Conservation (phyloP, 495 filamentous ascomycete species). For the Penicillium argentinense region DNA sequence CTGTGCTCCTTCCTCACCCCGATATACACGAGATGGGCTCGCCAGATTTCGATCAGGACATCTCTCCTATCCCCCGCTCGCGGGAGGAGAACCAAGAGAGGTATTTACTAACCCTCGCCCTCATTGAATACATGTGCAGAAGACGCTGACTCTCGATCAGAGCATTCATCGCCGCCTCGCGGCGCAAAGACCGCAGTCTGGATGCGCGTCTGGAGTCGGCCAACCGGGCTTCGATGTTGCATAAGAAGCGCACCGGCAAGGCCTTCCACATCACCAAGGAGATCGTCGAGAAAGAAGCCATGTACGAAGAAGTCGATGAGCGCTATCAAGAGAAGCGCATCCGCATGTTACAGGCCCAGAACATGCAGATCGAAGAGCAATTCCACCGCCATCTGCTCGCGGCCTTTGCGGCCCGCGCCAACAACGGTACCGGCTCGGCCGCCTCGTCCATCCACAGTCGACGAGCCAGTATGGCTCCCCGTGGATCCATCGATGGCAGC, state of each 20-base stretch:
- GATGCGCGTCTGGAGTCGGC: constrained; percentile 92
- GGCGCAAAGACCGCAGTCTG: constrained; percentile 81
- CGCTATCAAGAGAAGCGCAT: constrained; percentile 47
- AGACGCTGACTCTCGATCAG: constrained; percentile 36
- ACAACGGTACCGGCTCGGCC: constrained; percentile 9
- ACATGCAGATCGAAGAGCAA: constrained; percentile 42
- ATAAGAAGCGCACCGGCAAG: constrained; percentile 85
- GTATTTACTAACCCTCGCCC: constrained; percentile 41
- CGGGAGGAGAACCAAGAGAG: constrained; percentile 89
- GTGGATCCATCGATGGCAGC: constrained; percentile 27
- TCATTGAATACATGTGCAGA: background rate
- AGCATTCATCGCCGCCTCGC: constrained; percentile 93
- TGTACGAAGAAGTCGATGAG: constrained; percentile 97
- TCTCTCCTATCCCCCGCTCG: constrained; percentile 39
- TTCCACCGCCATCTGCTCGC: constrained; percentile 42
- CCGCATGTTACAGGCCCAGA: constrained; percentile 44
- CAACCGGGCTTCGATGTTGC: constrained; percentile 81
- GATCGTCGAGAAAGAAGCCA: constrained; percentile 89
- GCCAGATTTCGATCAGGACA: constrained; percentile 36
- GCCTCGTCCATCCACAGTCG: constrained; percentile 23
- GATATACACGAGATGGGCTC: constrained; percentile 17
- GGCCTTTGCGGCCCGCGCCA: constrained; percentile 30
- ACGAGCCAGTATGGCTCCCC: constrained; percentile 27
- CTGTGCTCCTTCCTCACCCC: no score
- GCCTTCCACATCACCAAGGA: constrained; percentile 80